A percentile compares a stretch with the other conserved stretches of the same genome.
Evolutionary conservation across 2,329 filamentous ascomycete species (phyloP).

Genomic region (Penicillium brasilianum): DNA sequence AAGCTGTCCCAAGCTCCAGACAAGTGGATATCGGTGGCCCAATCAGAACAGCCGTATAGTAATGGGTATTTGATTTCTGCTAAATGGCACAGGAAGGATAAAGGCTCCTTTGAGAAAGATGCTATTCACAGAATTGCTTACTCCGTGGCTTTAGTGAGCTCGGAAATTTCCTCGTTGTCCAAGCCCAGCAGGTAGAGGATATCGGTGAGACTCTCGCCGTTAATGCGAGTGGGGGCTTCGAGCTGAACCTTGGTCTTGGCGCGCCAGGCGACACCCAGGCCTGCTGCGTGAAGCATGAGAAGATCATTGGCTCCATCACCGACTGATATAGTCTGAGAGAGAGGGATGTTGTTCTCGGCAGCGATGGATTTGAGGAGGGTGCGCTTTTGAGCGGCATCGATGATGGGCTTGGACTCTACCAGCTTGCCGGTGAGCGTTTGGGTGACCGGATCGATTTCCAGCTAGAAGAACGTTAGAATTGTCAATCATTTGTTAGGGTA

Average conservation of each 20-base stretch:
- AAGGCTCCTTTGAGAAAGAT: background rate
- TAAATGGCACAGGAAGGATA: background rate
- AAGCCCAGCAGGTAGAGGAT: slow-evolving; percentile 64
- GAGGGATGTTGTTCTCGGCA: slow-evolving; percentile 57
- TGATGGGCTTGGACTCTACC: slow-evolving; percentile 58
- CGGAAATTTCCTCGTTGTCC: slow-evolving; percentile 55
- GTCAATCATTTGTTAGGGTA: background rate
- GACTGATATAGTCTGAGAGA: slow-evolving; percentile 62
- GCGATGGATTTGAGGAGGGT: slow-evolving; percentile 61
- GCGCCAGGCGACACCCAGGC: slow-evolving; percentile 66
- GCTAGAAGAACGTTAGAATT: slow-evolving; percentile 33
- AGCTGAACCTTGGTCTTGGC: slow-evolving; percentile 69
- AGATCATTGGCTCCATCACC: slow-evolving; percentile 71
- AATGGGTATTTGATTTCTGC: slow-evolving; percentile 16
- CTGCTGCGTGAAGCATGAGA: slow-evolving; percentile 67
- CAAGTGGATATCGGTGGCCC: slow-evolving; percentile 13
- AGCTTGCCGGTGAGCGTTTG: slow-evolving; percentile 63
- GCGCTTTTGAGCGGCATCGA: slow-evolving; percentile 64
- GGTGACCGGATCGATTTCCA: slow-evolving; percentile 54
- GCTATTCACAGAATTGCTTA: slow-evolving; percentile 10
- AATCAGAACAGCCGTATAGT: slow-evolving; percentile 4
- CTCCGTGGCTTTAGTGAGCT: slow-evolving; percentile 41
- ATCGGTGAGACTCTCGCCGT: slow-evolving; percentile 62
- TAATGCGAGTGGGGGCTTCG: slow-evolving; percentile 64
- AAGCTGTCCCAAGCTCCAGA: background rate